Base-by-base conservation (phyloP, 345 rosid genomes). In the Aquilaria sinensis region DNA sequence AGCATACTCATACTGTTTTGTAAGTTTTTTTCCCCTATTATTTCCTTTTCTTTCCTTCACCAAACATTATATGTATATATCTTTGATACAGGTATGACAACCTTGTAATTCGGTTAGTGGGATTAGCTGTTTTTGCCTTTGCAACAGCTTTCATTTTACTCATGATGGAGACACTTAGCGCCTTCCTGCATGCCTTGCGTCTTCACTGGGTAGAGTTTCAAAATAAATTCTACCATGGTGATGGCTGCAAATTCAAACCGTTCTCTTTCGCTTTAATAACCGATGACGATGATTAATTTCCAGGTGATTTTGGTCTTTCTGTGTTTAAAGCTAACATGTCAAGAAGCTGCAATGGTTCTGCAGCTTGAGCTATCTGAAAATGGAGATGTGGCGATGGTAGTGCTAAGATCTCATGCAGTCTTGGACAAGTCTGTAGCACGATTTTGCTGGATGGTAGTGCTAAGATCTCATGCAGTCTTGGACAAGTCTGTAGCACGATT, bases 121-220 rank as follows among this genome's bases (percentile, higher is more conserved):
- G 99, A 59, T 63, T 93, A 61, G 90, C 78, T 9, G 92, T 90
- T 56, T 93, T 93, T 72, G 86, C 90, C n/a, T 90, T 93, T 71
- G 97, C 99, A 23, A 93, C 99, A 16, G 87, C 88, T 34, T 93
- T 88, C 81, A 83, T 93, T 75, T 81, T 93, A 49, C 86, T 93
- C 37, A 85, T 90, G 92, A 93, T 93, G 97, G 99, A 93, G 81
- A 85, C 96, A 6, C 90, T 93, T 51, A 90, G 99, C 54, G 97
- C 99, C 33, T 93, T 93, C 77, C 84, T 93, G 12, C 99, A 93
- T 29, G 96, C 99, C 12, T 65, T 93, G 80, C 97, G 97, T 80
- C 99, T 93, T 65, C 99, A 93, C 60, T 90, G 99, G 99, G 95
- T 90, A 47, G 99, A 93, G 61, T 93, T 86, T 69, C 94, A 88